Percentiles rank a stretch among this genome's conserved stretches.
Conservation (phyloP, 306 rosid genomes). For the Vigna radiata region DNA sequence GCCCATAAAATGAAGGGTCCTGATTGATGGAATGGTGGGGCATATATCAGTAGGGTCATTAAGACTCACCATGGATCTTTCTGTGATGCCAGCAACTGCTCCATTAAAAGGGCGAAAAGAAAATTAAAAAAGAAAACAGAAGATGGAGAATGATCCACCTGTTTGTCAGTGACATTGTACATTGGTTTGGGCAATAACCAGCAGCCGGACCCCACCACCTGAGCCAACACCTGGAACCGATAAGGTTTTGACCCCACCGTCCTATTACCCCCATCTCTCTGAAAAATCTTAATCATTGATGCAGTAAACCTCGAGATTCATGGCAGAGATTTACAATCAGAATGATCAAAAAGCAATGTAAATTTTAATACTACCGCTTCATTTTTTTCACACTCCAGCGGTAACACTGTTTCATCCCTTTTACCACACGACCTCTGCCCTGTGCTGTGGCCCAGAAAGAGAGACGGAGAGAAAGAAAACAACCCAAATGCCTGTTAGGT, state of each 20-base stretch:
- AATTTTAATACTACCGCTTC: conserved; percentile 25
- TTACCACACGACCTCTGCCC: conserved; percentile 45
- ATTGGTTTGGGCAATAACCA: conserved; percentile 79
- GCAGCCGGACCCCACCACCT: conserved; percentile 74
- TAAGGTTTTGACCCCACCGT: conserved; percentile 74
- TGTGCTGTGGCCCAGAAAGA: conserved; percentile 46
- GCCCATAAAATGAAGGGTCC: conserved; percentile 55
- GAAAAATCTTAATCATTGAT: conserved; percentile 72
- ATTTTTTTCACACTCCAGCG: neutral
- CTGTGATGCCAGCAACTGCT: conserved; percentile 66
- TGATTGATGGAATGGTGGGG: conserved; percentile 63
- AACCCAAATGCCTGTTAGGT: conserved; percentile 57
- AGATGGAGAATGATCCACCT: conserved; percentile 94
- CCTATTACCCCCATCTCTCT: conserved; percentile 52
- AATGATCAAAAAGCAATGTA: conserved; percentile 49
- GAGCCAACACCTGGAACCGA: conserved; percentile 96
- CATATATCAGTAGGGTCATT: conserved; percentile 52
- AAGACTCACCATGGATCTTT: conserved; percentile 63
- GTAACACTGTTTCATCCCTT: conserved; percentile 61
- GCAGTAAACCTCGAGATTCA: conserved; percentile 68
- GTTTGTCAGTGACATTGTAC: conserved; percentile 96
- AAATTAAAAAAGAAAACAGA: conserved; percentile 32
- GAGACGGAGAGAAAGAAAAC: conserved; percentile 2
- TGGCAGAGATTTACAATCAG: conserved; percentile 49
- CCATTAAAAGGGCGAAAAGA: conserved; percentile 42